Percentiles rank a stretch among this genome's conserved stretches.
These are phyloP conservation scores for Xylaria scruposa DNA, from an alignment of 495 filamentous ascomycete genomes.

Conservation along the genomic window DNA sequence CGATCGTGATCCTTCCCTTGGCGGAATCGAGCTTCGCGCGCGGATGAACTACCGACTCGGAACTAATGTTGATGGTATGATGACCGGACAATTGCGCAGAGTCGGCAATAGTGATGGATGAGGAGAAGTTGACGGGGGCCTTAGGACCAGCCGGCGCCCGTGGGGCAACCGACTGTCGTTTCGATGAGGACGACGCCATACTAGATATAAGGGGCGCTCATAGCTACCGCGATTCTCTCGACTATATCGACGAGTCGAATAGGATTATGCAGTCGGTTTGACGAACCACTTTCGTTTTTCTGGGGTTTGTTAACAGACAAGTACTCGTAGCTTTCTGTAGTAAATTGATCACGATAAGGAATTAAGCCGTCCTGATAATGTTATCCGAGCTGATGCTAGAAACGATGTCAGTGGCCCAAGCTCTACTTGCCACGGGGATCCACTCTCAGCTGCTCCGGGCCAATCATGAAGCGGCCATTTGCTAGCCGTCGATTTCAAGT, in stretches of 20 bases:
- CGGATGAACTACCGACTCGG: constrained; percentile 82
- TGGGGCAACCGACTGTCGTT: constrained; percentile 59
- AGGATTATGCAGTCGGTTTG: neutral
- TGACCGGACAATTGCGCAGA: constrained; percentile 74
- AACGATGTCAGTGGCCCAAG: constrained; percentile 27
- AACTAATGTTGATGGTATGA: constrained; percentile 72
- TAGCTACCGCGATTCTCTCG: constrained; percentile 5
- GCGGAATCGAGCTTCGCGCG: constrained; percentile 72
- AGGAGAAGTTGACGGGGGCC: constrained; percentile 73
- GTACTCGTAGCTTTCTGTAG: too few species aligned
- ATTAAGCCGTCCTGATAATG: neutral
- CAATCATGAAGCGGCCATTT: constrained; percentile 39
- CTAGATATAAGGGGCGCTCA: neutral
- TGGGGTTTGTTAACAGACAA: neutral
- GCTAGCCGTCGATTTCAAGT: constrained; percentile 35
- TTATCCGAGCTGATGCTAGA: neutral
- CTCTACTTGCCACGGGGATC: constrained; percentile 14
- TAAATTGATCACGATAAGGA: neutral
- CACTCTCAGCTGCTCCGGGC: constrained; percentile 21
- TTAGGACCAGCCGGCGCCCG: constrained; percentile 56
- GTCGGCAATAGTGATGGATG: constrained; percentile 75
- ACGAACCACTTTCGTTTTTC: neutral
- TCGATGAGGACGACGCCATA: constrained; percentile 47
- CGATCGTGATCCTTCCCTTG: constrained; percentile 73
- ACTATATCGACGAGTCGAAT: neutral